Evolutionary conservation across 83 land plant genomes (phyloP).

Genomic region (Larix sibirica): DNA sequence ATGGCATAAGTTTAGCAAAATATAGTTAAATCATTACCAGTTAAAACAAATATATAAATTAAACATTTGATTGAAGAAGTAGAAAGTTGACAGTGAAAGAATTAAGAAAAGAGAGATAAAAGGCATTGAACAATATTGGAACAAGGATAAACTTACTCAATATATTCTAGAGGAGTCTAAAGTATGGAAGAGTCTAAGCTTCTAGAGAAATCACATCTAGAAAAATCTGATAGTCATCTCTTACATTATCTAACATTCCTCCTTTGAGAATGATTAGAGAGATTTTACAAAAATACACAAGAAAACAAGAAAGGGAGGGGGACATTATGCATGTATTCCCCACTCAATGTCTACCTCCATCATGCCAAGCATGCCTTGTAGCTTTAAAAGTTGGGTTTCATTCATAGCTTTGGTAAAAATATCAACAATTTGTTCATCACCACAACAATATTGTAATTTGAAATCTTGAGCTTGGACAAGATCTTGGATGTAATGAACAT

Average conservation of each 20-base stretch:
- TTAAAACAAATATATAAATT: too few relatives aligned
- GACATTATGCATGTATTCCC: background rate
- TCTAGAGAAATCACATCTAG: background rate
- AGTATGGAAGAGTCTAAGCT: too few relatives aligned
- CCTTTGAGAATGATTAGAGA: background rate
- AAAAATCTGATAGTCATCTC: background rate
- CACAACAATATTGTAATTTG: background rate
- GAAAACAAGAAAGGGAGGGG: background rate
- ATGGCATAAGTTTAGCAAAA: too few relatives aligned
- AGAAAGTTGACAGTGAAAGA: too few relatives aligned
- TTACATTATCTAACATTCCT: background rate
- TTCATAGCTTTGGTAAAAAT: background rate
- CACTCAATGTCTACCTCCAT: background rate
- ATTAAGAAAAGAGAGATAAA: too few relatives aligned
- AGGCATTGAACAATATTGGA: too few relatives aligned
- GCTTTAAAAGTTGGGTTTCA: background rate
- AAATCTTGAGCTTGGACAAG: background rate
- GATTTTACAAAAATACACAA: background rate
- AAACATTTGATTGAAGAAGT: too few relatives aligned
- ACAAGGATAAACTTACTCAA: too few relatives aligned
- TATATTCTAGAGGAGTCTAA: too few relatives aligned
- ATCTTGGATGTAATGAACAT: background rate
- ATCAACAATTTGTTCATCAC: background rate
- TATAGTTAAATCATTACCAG: too few relatives aligned
- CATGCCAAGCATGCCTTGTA: background rate